These are phyloP conservation scores for Collybiopsis confluens DNA, from an alignment of 768 basidiomycete genomes.

Conservation along the genomic window DNA sequence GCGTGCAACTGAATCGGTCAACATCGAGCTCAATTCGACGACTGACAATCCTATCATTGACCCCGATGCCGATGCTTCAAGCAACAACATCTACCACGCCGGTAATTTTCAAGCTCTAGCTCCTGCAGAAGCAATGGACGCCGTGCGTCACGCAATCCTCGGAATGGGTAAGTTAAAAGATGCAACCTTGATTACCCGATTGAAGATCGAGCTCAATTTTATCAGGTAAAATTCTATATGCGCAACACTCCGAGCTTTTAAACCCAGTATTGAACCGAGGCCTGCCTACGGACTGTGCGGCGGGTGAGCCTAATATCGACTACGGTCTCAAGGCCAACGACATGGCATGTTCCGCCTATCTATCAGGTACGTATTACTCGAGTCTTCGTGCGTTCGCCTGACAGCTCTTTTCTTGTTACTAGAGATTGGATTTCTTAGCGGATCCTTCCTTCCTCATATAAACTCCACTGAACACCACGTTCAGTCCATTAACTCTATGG, in stretches of 20 bases:
- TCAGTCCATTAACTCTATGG: neutral
- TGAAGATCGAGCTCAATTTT: constrained; percentile 23
- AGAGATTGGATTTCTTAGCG: neutral
- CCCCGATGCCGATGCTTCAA: constrained; percentile 22
- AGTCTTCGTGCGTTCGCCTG: constrained; percentile 6
- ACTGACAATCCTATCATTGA: constrained; percentile 23
- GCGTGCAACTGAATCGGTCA: constrained; percentile 37
- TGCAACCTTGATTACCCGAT: constrained; percentile 45
- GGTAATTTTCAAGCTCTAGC: constrained; percentile 64
- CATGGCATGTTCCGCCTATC: constrained; percentile 54
- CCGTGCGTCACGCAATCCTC: neutral
- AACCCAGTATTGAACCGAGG: constrained; percentile 61
- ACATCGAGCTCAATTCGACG: constrained; percentile 59
- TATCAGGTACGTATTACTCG: constrained; percentile 16
- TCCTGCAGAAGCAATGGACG: constrained; percentile 27
- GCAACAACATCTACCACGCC: constrained; percentile 46
- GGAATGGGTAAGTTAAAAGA: constrained; percentile 45
- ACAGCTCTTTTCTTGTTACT: neutral
- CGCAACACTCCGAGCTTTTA: constrained; percentile 42
- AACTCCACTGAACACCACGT: neutral
- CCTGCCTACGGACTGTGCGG: constrained; percentile 49
- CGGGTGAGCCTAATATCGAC: constrained; percentile 50
- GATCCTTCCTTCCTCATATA: neutral
- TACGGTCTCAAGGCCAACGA: constrained; percentile 59
- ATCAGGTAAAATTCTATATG: constrained; percentile 39